Percentiles rank a stretch among this genome's conserved stretches.
These are phyloP conservation scores for Phytophthora citrophthora DNA, from an alignment of 352 stramenopile species.

Conservation along the genomic window DNA sequence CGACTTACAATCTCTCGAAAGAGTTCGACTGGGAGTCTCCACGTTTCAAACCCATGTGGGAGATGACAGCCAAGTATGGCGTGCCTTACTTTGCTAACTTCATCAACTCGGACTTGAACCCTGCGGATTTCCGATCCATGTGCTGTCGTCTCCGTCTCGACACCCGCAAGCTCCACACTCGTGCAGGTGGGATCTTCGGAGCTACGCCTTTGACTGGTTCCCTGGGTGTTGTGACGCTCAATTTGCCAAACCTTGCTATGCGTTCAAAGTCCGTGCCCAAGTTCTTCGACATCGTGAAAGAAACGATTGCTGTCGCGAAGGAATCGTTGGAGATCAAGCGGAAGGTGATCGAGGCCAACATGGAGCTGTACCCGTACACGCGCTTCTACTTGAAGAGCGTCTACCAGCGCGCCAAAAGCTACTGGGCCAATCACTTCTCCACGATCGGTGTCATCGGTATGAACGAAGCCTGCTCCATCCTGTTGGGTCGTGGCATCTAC, in stretches of 20 bases:
- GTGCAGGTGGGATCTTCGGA: slow-evolving; percentile 37
- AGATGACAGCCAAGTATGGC: slow-evolving; percentile 42
- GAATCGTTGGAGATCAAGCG: slow-evolving; percentile 40
- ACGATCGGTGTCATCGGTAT: slow-evolving; percentile 41
- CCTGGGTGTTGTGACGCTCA: slow-evolving; percentile 40
- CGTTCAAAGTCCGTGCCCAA: slow-evolving; percentile 29
- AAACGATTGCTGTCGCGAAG: slow-evolving; percentile 34
- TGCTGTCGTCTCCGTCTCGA: slow-evolving; percentile 39
- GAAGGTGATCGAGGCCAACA: slow-evolving; percentile 34
- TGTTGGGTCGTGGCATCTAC: slow-evolving; percentile 35
- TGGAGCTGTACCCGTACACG: slow-evolving; percentile 42
- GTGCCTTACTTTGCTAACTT: slow-evolving; percentile 42
- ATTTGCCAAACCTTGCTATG: slow-evolving; percentile 34
- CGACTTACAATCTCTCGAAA: slow-evolving; percentile 40
- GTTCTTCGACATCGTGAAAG: slow-evolving; percentile 34
- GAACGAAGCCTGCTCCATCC: slow-evolving; percentile 34
- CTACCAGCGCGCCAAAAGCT: slow-evolving; percentile 31
- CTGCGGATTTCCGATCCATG: slow-evolving; percentile 36
- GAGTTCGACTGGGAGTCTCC: slow-evolving; percentile 39
- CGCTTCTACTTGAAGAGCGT: slow-evolving; percentile 39
- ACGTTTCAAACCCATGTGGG: slow-evolving; percentile 34
- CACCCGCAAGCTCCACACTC: slow-evolving; percentile 35
- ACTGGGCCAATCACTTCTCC: slow-evolving; percentile 45
- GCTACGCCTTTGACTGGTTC: slow-evolving; percentile 35
- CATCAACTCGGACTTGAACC: slow-evolving; percentile 39